Conservation (phyloP, 2,329 filamentous ascomycete genomes). For the Alternaria panax region DNA sequence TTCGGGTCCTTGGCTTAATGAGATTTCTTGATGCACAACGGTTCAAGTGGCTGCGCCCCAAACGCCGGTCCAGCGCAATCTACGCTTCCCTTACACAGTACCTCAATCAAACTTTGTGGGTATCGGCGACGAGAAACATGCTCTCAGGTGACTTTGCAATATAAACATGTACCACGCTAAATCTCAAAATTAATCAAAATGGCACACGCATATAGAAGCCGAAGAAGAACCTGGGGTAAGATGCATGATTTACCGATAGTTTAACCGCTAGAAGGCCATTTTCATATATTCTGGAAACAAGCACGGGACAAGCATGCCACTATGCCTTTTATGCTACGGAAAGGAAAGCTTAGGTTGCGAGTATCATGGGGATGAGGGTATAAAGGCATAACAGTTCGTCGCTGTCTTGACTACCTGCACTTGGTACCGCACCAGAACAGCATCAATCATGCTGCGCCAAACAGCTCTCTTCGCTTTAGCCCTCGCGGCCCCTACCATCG, state of each 20-base stretch:
- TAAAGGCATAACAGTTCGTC: conserved; percentile 10
- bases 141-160: conserved; percentile 11
- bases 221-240: background rate
- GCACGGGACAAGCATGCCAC: conserved; percentile 8
- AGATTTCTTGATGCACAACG: background rate
- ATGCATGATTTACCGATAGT: conserved; percentile 1
- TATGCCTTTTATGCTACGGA: conserved; percentile 11
- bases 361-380: background rate
- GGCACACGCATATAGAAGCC: conserved; percentile 5
- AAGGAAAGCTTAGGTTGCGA: conserved; percentile 10
- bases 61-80: conserved; percentile 1
- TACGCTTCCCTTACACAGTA: background rate
- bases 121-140: background rate
- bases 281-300: conserved; percentile 11
- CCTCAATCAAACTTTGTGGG: conserved; percentile 6
- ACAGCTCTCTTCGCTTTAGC: conserved; percentile 57
- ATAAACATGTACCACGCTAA: conserved; percentile 13
- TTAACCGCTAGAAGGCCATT: conserved; percentile 18
- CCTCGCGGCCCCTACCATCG: conserved; percentile 58
- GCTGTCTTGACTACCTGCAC: background rate
- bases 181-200: conserved; percentile 16
- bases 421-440: background rate
- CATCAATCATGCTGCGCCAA: conserved; percentile 54
- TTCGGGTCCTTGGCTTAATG: no score
- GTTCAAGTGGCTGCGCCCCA: background rate